Evolutionary conservation across 257 asterid genomes (phyloP), one percentile per base, ranked within the genome.

Genomic region (Penstemon davidsonii): DNA sequence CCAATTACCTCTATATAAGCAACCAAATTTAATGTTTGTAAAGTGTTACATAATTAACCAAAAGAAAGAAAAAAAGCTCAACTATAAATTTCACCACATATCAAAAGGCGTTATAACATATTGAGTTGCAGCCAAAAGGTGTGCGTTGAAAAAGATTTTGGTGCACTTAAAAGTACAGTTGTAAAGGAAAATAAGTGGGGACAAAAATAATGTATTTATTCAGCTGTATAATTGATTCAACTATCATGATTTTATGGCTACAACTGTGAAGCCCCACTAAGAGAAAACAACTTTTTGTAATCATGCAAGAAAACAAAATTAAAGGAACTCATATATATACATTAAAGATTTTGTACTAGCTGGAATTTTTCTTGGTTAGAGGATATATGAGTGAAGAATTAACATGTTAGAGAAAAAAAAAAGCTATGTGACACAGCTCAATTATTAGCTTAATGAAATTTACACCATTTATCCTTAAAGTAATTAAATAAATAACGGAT

Each of bases 121-220:
- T 44, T 10, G 8, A 50, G 25, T 65, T 67, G 62, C 66, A 54
- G 66, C 66, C 66, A 73, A 79, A 75, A 79, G 81, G 51, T 68
- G 76, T 79, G 76, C 70, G 50, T 52, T 12, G 75, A 55, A 67
- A 72, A 79, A 55, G 67, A 67, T 68, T 67, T 79, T 68, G 73
- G 78, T 73, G 70, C 60, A 66, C 78, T 39, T 65, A 49, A 66
- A 61, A 63, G 68, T 64, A 71, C 78, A 79, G 84, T 69, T 79
- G 84, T 79, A 79, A 79, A 79, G 84, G 72, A 13, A 10, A 49
- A 64, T 51, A 61, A 56, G 79, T 68, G 76, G 79, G 71, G 78
- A 63, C 76, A 60, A 59, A 42, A 55, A 18, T 46, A 2, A 5
- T 40, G 6, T 51, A 6, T 58, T 47, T 9, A n/a, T 25, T 25